A percentile compares a stretch with the other conserved stretches of the same genome.
Conservation (phyloP, 2,329 filamentous ascomycete genomes). For the Aspergillus carbonarius region DNA sequence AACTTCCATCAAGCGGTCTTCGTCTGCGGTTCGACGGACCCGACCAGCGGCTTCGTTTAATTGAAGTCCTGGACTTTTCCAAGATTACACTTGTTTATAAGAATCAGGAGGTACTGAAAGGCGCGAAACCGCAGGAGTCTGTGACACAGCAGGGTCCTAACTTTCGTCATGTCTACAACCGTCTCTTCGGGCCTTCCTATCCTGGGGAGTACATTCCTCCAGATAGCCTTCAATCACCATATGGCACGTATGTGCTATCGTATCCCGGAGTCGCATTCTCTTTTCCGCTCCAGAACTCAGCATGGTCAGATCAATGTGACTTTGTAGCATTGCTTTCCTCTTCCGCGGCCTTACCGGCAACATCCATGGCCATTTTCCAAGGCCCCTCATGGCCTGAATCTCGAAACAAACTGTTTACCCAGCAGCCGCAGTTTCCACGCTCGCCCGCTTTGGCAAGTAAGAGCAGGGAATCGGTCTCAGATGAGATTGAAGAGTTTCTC, state of each 20-base stretch:
- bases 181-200: slow-evolving; percentile 90
- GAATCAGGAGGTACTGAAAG: slow-evolving; percentile 72
- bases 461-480: slow-evolving; percentile 75
- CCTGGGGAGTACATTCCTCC: slow-evolving; percentile 86
- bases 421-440: slow-evolving; percentile 70
- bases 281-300: slow-evolving; percentile 72
- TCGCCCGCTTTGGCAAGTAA: slow-evolving; percentile 67
- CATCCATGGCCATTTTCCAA: slow-evolving; percentile 85
- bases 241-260: slow-evolving; percentile 83
- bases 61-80: slow-evolving; percentile 88
- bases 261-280: slow-evolving; percentile 94
- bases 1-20: slow-evolving; percentile 80
- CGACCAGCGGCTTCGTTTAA: slow-evolving; percentile 84
- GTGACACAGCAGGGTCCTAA: slow-evolving; percentile 61
- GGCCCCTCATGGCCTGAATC: slow-evolving; percentile 89
- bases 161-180: slow-evolving; percentile 88
- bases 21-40: slow-evolving; percentile 90
- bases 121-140: slow-evolving; percentile 34
- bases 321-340: slow-evolving; percentile 84
- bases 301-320: slow-evolving; percentile 72
- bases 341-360: slow-evolving; percentile 71
- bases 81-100: slow-evolving; percentile 83
- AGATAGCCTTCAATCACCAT: slow-evolving; percentile 46
- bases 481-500: slow-evolving; percentile 79
- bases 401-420: slow-evolving; percentile 72